Evolutionary conservation across 2,329 filamentous ascomycete genomes (phyloP), one percentile per base, ranked within the genome.

Genomic region (Huntiella abstrusa): DNA sequence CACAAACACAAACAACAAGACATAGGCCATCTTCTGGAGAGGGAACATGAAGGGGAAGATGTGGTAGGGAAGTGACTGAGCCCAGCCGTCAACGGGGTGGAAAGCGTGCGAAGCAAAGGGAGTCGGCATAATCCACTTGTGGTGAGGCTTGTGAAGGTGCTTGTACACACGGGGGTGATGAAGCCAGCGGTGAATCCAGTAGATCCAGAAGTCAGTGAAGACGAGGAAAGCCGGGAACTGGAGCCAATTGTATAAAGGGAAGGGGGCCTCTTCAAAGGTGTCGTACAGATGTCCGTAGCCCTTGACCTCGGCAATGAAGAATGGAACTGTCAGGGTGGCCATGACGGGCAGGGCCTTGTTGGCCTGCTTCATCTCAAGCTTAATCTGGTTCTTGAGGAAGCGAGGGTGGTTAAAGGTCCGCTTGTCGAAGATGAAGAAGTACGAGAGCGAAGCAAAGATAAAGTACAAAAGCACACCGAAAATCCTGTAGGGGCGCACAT

Each of bases 71-170:
- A 93, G 60, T 51, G 81, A 83, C 67, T 96, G 88, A 8, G 77
- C 72, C 64, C 80, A 95, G 57, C 88, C 88, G 58, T 96, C 88
- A 45, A 95, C 61, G 1, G 88, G 87, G 67, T 96, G 86, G 73
- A 96, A 96, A 49, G 88, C 88, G 59, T 94, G 83, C 55, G 80
- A 86, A 37, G 88, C 87, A 60, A 76, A 95, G 0, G 88, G 88
- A 3, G 85, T 93, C 3, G 88, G 88, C 84, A 95, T 92, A 64
- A 96, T 95, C 88, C 88, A 96, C 69, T 94, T 95, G 77, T 96
- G 88, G 65, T 96, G 88, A 53, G 86, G 80, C 75, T 96, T 96
- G 74, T 96, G 88, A 43, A 95, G 71, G 54, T 69, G 69, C 68
- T 87, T 92, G 74, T 96, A 96, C 54, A 64, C 55, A 45, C 66